Base-by-base conservation (phyloP, 2,329 filamentous ascomycete species). In the Stagonosporopsis chrysanthemi region DNA sequence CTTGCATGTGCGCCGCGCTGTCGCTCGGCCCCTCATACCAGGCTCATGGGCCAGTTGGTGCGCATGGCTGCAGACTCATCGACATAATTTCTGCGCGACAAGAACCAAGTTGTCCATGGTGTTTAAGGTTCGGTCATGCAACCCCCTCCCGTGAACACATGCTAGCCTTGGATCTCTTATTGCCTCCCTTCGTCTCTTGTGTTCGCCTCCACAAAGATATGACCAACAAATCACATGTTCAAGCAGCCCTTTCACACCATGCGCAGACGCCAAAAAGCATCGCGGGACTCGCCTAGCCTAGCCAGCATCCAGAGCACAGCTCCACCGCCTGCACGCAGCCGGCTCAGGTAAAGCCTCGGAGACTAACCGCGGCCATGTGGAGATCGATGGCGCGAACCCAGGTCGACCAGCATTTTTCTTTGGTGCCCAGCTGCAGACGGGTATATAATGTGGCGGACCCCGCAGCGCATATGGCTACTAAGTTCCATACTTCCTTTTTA, bases 381-480 rank as follows among this genome's bases (percentile, higher is more conserved):
- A 61, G 66, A 67, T 69, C 61, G 59, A 64, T 59, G 43, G 54
- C 60, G 60, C 60, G 57, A 65, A 54, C 54, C 42, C 49, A 42
- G 26, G 43, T 40, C 42, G 66, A 63, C 66, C 65, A 56, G 46
- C 52, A 52, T 60, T 66, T 65, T 65, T 64, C 67, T 64, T 19
- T 62, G 24, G 57, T 53, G 44, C 54, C 41, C 43, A 52, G 49
- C 17, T 44, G 52, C 47, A 47, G 31, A 46, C 22, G 51, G 29
- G 46, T 39, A 64, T 71, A 71, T 68, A 68, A 64, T 56, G 63
- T 67, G 64, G 63, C 61, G 52, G 59, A 26, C 53, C 47, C 63
- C 64, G 58, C 61, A 56, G 42, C 26, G 47, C 24, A 17, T 31
- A 47, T 35, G 17, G 38, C 40, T 41, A 33, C 9, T n/a, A 38